Conservation (phyloP, 768 basidiomycete species). For the Hygrophoropsis aurantiaca region DNA sequence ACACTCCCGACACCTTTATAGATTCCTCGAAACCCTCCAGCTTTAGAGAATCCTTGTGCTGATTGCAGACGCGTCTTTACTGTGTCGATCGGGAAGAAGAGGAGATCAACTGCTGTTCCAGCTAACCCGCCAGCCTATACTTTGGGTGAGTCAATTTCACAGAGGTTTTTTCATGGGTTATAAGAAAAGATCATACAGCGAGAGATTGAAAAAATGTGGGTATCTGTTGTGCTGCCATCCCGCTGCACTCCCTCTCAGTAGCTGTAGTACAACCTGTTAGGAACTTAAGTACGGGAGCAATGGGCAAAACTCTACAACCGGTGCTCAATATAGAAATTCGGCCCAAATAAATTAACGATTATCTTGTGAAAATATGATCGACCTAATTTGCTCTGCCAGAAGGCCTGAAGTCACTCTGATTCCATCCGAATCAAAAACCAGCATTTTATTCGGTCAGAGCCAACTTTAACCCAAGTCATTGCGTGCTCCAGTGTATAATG, state of each 20-base stretch:
- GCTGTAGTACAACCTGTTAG: no score
- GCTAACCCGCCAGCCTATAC: conserved; percentile 84
- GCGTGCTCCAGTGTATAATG: conserved; percentile 38
- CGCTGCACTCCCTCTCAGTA: no score
- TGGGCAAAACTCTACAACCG: no score
- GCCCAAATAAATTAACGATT: no score
- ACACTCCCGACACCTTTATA: conserved; percentile 96
- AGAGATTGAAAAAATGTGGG: conserved; percentile 49
- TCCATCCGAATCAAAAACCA: no score
- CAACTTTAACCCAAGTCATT: conserved; percentile 9
- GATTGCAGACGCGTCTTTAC: conserved; percentile 95
- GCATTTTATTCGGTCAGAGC: no score
- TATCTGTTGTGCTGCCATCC: conserved; percentile 30
- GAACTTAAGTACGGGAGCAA: no score
- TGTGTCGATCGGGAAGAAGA: conserved; percentile 97
- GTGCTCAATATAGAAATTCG: no score
- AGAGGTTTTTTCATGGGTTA: conserved; percentile 10
- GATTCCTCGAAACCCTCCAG: conserved; percentile 87
- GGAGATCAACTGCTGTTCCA: conserved; percentile 89
- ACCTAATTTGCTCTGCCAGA: no score
- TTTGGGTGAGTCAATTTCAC: conserved; percentile 4
- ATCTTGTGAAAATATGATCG: no score
- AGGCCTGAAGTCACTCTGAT: no score
- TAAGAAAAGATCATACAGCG: conserved; percentile 32
- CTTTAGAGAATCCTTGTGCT: conserved; percentile 75